Conservation (phyloP, 2,329 filamentous ascomycete genomes). For the Colletotrichum gloeosporioides region DNA sequence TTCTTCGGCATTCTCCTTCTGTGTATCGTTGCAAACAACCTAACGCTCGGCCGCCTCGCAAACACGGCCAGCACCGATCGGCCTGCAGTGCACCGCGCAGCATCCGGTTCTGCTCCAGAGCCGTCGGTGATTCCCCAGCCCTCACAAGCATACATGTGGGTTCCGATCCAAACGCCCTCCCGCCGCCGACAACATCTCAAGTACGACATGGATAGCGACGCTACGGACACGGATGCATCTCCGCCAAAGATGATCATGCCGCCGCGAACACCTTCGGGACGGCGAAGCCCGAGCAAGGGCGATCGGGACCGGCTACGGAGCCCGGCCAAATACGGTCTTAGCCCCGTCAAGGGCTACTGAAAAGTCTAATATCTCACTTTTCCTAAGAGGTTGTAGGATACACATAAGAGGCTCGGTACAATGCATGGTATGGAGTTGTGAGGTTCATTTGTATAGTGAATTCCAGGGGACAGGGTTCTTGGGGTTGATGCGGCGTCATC, state of each 20-base stretch:
- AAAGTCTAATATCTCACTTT: not conserved
- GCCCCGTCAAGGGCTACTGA: constrained; percentile 40
- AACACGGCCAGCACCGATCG: constrained; percentile 30
- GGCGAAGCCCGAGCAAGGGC: constrained; percentile 54
- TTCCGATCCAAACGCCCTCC: constrained; percentile 56
- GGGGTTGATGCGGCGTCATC: constrained; percentile 13
- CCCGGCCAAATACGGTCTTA: constrained; percentile 49
- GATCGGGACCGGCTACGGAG: constrained; percentile 56
- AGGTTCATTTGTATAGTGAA: constrained; percentile 3
- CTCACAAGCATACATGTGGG: constrained; percentile 53
- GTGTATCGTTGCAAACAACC: constrained; percentile 56
- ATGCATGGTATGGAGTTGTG: constrained; percentile 17
- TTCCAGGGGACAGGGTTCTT: not conserved
- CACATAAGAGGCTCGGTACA: not conserved
- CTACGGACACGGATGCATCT: constrained; percentile 56
- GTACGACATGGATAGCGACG: constrained; percentile 41
- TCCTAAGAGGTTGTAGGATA: not conserved
- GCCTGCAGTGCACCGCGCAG: constrained; percentile 29
- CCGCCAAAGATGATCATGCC: constrained; percentile 48
- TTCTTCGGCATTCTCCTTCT: constrained; percentile 54
- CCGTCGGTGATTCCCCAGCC: constrained; percentile 30
- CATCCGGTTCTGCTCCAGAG: constrained; percentile 20
- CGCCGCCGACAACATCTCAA: constrained; percentile 43
- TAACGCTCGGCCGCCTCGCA: constrained; percentile 44
- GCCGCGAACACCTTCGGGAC: constrained; percentile 50